Percentiles rank a stretch among this genome's conserved stretches.
Evolutionary conservation across 352 stramenopile species (phyloP).

Genomic region (Bremia lactucae): DNA sequence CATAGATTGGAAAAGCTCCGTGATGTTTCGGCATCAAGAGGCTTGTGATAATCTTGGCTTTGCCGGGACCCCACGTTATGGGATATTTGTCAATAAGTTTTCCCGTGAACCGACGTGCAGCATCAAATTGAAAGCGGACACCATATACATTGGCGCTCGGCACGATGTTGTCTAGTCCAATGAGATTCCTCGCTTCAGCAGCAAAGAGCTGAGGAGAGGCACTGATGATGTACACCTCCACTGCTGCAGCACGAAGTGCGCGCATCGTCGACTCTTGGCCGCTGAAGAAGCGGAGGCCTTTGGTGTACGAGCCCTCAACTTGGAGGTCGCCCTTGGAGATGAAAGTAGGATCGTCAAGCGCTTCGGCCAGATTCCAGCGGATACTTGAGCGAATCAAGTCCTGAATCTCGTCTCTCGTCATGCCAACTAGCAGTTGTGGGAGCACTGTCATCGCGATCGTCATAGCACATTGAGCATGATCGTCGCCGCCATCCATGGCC

Average conservation of each 20-base stretch:
- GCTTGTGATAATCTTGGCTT: constrained; percentile 37
- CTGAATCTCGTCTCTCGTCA: constrained; percentile 42
- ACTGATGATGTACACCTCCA: constrained; percentile 53
- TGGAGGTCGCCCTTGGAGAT: constrained; percentile 27
- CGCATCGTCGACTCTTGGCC: constrained; percentile 52
- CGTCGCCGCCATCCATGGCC: constrained; percentile 32
- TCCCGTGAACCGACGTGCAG: constrained; percentile 31
- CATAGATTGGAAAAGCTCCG: constrained; percentile 36
- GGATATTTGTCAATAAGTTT: constrained; percentile 35
- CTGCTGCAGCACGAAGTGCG: constrained; percentile 25
- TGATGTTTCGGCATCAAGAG: constrained; percentile 36
- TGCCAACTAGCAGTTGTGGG: constrained; percentile 41
- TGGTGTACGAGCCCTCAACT: constrained; percentile 36
- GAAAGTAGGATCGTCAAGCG: constrained; percentile 28
- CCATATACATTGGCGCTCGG: constrained; percentile 40
- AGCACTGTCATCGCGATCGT: constrained; percentile 49
- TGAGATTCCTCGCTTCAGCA: constrained; percentile 29
- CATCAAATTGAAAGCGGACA: constrained; percentile 40
- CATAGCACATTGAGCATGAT: constrained; percentile 24
- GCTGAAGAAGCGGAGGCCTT: constrained; percentile 47
- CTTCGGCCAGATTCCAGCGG: constrained; percentile 34
- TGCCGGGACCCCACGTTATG: constrained; percentile 56
- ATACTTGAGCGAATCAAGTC: constrained; percentile 34
- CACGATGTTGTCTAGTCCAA: constrained; percentile 42
- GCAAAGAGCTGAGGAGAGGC: constrained; percentile 48